phyloP scores from a whole-genome alignment of 2,329 filamentous ascomycete genomes.

The Periglandula ipomoeae region DNA sequence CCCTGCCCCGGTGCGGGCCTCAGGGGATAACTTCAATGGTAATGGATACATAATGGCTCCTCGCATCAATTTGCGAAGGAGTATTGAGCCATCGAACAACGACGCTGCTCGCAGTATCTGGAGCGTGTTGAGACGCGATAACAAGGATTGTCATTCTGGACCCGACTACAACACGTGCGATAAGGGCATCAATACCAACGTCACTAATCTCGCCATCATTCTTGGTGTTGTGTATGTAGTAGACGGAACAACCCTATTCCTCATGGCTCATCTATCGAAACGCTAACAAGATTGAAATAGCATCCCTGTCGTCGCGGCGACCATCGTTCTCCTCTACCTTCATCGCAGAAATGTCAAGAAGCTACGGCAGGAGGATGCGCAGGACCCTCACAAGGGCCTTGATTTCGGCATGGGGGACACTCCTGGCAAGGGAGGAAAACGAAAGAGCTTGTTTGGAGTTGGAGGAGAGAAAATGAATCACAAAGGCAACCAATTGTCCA shows the following conservation, averaged over 20 bases:
- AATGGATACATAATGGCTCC: constrained; percentile 17
- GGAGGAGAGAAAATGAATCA: constrained; percentile 47
- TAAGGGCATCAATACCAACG: constrained; percentile 44
- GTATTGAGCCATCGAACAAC: constrained; percentile 3
- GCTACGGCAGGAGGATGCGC: constrained; percentile 65
- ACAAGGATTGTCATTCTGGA: constrained; percentile 7
- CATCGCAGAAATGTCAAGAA: constrained; percentile 70
- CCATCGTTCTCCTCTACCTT: constrained; percentile 62
- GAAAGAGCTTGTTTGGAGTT: constrained; percentile 34
- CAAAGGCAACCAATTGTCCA: constrained; percentile 48
- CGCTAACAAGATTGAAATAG: constrained; percentile 36
- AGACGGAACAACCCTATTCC: no score
- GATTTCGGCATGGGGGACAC: constrained; percentile 75
- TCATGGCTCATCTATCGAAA: neutral
- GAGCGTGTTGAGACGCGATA: constrained; percentile 7
- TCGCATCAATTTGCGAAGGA: constrained; percentile 17
- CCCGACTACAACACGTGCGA: constrained; percentile 39
- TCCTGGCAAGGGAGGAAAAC: constrained; percentile 27
- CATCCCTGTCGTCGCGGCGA: constrained; percentile 61
- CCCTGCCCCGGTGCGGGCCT: neutral
- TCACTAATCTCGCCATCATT: constrained; percentile 57
- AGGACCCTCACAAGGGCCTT: constrained; percentile 81
- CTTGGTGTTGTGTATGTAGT: constrained; percentile 62
- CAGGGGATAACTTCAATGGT: constrained; percentile 10
- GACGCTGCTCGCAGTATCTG: constrained; percentile 7